Evolutionary conservation across 306 rosid species (phyloP).

Genomic region (Dryas octopetala): DNA sequence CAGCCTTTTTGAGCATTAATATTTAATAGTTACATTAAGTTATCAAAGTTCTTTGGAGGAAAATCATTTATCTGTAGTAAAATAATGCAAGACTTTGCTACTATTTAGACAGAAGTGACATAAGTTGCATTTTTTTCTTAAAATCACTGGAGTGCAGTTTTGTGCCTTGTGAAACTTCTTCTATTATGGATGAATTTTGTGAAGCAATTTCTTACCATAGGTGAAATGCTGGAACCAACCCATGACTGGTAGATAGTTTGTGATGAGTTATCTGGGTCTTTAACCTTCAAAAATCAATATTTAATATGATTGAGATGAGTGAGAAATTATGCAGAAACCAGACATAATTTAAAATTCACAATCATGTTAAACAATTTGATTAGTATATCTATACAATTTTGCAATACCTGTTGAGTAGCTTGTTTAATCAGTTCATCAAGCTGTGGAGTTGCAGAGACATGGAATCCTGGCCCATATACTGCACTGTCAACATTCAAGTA

Average conservation of each 20-base stretch:
- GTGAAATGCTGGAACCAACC: constrained; percentile 43
- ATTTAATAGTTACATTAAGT: constrained; percentile 20
- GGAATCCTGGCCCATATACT: constrained; percentile 52
- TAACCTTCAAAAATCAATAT: constrained; percentile 45
- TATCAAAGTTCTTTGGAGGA: constrained; percentile 10
- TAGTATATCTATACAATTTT: background rate
- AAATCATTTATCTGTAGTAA: background rate
- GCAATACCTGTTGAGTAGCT: constrained; percentile 62
- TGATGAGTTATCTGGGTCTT: constrained; percentile 69
- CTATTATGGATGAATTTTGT: background rate
- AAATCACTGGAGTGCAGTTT: background rate
- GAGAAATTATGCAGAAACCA: background rate
- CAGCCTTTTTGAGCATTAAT: background rate
- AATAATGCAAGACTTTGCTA: background rate
- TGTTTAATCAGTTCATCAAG: constrained; percentile 62
- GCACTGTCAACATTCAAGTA: constrained; percentile 67
- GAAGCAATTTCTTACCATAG: constrained; percentile 39
- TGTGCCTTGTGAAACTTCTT: background rate
- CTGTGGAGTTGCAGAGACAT: constrained; percentile 66
- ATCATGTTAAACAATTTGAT: background rate
- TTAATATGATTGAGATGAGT: background rate
- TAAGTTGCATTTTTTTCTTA: background rate
- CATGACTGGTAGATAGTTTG: constrained; percentile 61
- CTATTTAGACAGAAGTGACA: background rate
- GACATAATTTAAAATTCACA: background rate